phyloP scores from a whole-genome alignment of 129 eudicot species.

The Chrysanthemum seticuspe region DNA sequence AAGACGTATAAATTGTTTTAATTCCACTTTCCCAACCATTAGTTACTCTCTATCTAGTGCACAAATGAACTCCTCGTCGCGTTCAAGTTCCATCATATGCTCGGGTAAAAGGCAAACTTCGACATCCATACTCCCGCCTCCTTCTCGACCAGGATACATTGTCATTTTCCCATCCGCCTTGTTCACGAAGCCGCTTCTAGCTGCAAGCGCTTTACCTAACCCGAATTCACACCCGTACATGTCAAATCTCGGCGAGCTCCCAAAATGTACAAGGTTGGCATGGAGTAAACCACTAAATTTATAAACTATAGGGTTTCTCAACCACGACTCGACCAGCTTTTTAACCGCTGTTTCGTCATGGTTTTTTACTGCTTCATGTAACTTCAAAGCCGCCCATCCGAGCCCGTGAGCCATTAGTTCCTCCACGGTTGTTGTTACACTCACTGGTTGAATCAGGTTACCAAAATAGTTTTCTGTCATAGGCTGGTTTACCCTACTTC shows the following conservation, averaged over 20 bases:
- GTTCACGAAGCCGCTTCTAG: slow-evolving; percentile 40
- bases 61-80: slow-evolving; percentile 38
- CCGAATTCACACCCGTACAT: slow-evolving; percentile 64
- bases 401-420: slow-evolving; percentile 35
- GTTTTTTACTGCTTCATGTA: slow-evolving; percentile 29
- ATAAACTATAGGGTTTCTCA: slow-evolving; percentile 11
- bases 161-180: slow-evolving; percentile 44
- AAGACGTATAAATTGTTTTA: no score
- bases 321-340: slow-evolving; percentile 25
- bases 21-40: slow-evolving; percentile 38
- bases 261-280: slow-evolving; percentile 24
- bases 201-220: slow-evolving; percentile 54
- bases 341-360: slow-evolving; percentile 17
- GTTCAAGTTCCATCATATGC: slow-evolving; percentile 38
- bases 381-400: slow-evolving; percentile 51
- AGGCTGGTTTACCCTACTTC: slow-evolving; percentile 49
- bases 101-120: slow-evolving; percentile 46
- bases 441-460: slow-evolving; percentile 12
- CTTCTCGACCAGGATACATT: slow-evolving; percentile 43
- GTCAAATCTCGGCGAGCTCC: slow-evolving; percentile 53
- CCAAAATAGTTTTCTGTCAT: slow-evolving; percentile 41
- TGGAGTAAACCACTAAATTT: not conserved
- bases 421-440: slow-evolving; percentile 1
- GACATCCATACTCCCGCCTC: slow-evolving; percentile 49
- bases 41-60: slow-evolving; percentile 20